A percentile compares a stretch with the other conserved stretches of the same genome.
Conservation (phyloP, 2,329 filamentous ascomycete genomes). For the Xylaria sp. region DNA sequence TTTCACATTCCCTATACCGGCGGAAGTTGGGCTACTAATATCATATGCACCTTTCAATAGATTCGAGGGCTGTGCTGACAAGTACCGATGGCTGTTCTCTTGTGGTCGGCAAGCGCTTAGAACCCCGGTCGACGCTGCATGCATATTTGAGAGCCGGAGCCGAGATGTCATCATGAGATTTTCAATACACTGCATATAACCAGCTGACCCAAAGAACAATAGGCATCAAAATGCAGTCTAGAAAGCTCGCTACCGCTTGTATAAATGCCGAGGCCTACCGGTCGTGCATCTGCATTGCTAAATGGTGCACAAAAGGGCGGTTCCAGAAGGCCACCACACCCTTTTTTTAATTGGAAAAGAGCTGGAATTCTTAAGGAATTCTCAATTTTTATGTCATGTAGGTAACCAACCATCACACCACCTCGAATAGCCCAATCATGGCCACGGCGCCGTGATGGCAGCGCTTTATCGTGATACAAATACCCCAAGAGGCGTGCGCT, state of each 20-base stretch:
- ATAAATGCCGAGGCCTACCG: not conserved
- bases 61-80: slow-evolving; percentile 23
- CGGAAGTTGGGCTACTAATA: not conserved
- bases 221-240: not conserved
- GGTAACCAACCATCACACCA: too few species aligned
- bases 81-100: not conserved
- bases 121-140: not conserved
- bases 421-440: too few species aligned
- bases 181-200: not conserved
- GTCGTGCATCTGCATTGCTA: not conserved
- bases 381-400: too few species aligned
- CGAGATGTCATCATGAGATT: slow-evolving; percentile 12
- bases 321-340: not conserved
- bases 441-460: not conserved
- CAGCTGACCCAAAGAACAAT: slow-evolving; percentile 4
- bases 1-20: not conserved
- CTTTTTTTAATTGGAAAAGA: not conserved
- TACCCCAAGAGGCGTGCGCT: not conserved
- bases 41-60: slow-evolving; percentile 26
- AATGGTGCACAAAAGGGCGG: not conserved
- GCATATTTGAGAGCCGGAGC: slow-evolving; percentile 9
- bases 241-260: slow-evolving; percentile 1
- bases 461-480: slow-evolving; percentile 9
- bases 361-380: not conserved
- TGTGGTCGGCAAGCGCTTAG: slow-evolving; percentile 19